These are phyloP conservation scores for Boletellus deceptivus DNA, from an alignment of 1,284 basidiomycete genomes.

Conservation along the genomic window DNA sequence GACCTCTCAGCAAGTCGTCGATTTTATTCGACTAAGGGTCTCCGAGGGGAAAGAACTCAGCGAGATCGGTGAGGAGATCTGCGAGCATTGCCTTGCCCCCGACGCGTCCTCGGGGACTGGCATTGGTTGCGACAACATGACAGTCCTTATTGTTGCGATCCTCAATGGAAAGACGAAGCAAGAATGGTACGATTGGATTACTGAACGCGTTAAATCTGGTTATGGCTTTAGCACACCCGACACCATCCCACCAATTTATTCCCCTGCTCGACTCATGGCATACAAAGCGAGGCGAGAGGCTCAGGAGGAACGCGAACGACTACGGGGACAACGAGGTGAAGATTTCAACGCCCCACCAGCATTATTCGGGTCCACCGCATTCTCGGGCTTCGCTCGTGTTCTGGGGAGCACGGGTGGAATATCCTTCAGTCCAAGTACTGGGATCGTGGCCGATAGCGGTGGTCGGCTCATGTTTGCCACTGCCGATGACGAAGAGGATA, in stretches of 20 bases:
- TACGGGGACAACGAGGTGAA: slow-evolving; percentile 41
- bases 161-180: slow-evolving; percentile 85
- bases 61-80: slow-evolving; percentile 88
- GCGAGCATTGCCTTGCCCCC: slow-evolving; percentile 92
- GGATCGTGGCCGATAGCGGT: slow-evolving; percentile 47
- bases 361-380: slow-evolving; percentile 31
- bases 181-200: slow-evolving; percentile 94
- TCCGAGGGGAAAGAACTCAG: slow-evolving; percentile 78
- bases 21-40: slow-evolving; percentile 84
- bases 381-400: slow-evolving; percentile 44
- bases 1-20: slow-evolving; percentile 89
- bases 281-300: slow-evolving; percentile 58
- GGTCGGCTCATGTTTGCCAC: slow-evolving; percentile 54
- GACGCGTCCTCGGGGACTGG: slow-evolving; percentile 89
- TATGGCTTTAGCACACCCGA: slow-evolving; percentile 74
- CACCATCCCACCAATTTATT: slow-evolving; percentile 65
- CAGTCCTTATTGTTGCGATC: slow-evolving; percentile 87
- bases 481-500: slow-evolving; percentile 57
- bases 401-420: slow-evolving; percentile 54
- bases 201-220: slow-evolving; percentile 75
- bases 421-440: slow-evolving; percentile 51
- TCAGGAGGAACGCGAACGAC: slow-evolving; percentile 53
- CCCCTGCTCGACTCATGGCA: slow-evolving; percentile 54
- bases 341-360: slow-evolving; percentile 20
- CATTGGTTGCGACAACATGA: slow-evolving; percentile 99